Evolutionary conservation across 331 rosid genomes (phyloP), one percentile per base, ranked within the genome.

Genomic region (Stylosanthes scabra): DNA sequence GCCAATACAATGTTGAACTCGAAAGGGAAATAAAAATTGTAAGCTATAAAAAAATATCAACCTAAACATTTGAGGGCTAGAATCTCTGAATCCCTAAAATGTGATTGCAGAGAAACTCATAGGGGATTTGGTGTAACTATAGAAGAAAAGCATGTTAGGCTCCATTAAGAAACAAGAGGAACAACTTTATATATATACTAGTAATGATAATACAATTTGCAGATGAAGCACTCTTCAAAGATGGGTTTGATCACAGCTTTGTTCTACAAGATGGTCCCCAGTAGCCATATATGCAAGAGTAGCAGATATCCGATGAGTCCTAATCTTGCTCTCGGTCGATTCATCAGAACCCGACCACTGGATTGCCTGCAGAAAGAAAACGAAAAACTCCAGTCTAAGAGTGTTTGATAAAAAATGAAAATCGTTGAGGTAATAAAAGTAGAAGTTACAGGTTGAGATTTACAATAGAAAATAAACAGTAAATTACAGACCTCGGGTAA

Each of bases 291-390:
- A 77, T 95, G 99, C 89, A 95, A 3, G 72, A 90, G 15, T 15
- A 95, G 80, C 77, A 81, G 84, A 84, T 95, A 95, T 63, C 90
- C 91, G 29, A 95, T 81, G 52, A 90, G 62, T 61, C 98, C 97
- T 42, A 95, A 88, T 85, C 99, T 88, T 57, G 98, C 96, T 74
- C 91, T 78, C 41, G 98, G 99, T 67, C 89, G 97, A 81, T 82
- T 88, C 99, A 90, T 95, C 58, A 95, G 84, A 82, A 86, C 77
- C 60, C 99, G 80, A 63, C 99, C 90, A 31, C 99, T 89, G 8
- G 98, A 90, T 59, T 86, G 93, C 98, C 98, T 95, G 97, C 85
- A 84, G 25, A 73, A 28, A 74, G 74, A 81, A 55, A 72, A 45
- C 56, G 37, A 31, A 3, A 25, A 74, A 34, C 29, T 34, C 29